Conservation (phyloP, 176 grass and related monocot genomes). For the Raddia distichophylla region DNA sequence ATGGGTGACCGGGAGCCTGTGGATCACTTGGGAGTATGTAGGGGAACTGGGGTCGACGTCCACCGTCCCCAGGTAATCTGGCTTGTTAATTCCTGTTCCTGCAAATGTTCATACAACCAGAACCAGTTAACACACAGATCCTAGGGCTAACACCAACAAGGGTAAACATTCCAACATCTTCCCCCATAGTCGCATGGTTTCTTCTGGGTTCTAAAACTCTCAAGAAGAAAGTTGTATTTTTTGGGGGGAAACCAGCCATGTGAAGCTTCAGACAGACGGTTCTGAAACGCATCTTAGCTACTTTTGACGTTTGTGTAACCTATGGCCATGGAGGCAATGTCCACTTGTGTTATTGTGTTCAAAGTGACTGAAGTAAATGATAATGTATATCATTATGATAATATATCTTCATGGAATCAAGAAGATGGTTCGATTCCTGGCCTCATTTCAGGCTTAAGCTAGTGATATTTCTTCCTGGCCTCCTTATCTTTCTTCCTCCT, state of each 20-base stretch:
- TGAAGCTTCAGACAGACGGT: constrained; percentile 17
- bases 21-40: constrained; percentile 88
- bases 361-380: too few species aligned
- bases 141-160: background rate
- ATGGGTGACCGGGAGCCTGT: constrained; percentile 69
- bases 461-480: background rate
- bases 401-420: background rate
- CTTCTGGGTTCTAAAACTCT: background rate
- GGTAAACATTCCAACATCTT: background rate
- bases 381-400: too few species aligned
- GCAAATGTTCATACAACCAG: constrained; percentile 28
- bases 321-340: too few species aligned
- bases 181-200: constrained; percentile 14
- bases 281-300: background rate
- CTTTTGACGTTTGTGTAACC: background rate
- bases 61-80: constrained; percentile 82
- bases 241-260: constrained; percentile 35
- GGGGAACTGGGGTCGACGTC: constrained; percentile 75
- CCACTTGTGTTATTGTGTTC: too few species aligned
- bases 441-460: background rate
- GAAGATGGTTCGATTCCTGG: background rate
- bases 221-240: too few species aligned
- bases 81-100: constrained; percentile 94
- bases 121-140: background rate
- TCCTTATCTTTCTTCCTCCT: too few species aligned